Base-by-base conservation (phyloP, 75 land plant species). In the Sequoiadendron giganteum region DNA sequence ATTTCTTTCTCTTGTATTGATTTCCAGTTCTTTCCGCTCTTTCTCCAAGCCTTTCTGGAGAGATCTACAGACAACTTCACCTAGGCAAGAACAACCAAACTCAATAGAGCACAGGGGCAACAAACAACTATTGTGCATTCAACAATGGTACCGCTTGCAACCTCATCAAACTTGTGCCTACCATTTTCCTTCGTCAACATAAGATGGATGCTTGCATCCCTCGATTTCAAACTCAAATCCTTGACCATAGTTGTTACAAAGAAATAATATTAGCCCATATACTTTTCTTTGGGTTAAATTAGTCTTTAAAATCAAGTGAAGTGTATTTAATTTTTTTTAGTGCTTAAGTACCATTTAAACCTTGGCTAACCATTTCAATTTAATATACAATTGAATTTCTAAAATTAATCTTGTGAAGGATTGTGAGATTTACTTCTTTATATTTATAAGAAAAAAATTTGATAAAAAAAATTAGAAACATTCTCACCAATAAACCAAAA, bases 101-200 rank as follows among this genome's bases (percentile, higher is more conserved):
- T 85, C 48, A 87, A 43, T 10, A 92, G 16, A 19, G 85, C 93
- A 73, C 92, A 93, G 0, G 94, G 94, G 52, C 91, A 92, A 81
- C 94, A 93, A 83, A 83, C 43, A 25, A 93, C 73, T 7, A 91
- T 92, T 3, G 93, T 92, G 83, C 93, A 93, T 40, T 92, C 94
- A 78, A 93, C 93, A 30, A 92, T 85, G 52, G 91, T 88, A 15
- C 90, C 90, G 15, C 91, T 93, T 5, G 89, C 93, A 13, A 89
- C 89, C 85, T 91, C 93, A 34, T 86, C 90, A 43, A 86, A 43
- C 68, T 89, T 75, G 73, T 30, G 55, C 39, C 75, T 68, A 49
- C 28, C 77, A 34, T 73, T 1, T 47, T 86, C 68, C 82, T 19
- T 10, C 77, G 18, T 16, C 39, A 85, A 87, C 81, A 92, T 86